These are phyloP conservation scores for Pascua sp. DNA, from an alignment of 1,284 basidiomycete genomes.

Conservation along the genomic window DNA sequence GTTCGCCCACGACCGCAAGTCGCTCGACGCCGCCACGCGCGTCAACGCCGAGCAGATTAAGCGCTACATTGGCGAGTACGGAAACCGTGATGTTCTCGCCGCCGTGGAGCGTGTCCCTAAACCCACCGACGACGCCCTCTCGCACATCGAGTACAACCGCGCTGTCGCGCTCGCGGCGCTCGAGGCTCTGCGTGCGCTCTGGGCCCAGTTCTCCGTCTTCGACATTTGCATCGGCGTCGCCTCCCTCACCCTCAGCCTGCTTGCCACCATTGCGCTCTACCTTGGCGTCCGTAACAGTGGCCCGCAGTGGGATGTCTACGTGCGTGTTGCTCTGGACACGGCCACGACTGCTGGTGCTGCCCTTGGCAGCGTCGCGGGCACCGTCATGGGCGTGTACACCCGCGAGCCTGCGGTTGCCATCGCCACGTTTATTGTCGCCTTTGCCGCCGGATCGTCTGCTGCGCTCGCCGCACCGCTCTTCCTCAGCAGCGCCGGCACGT, in stretches of 20 bases:
- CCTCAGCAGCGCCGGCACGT: constrained; percentile 3
- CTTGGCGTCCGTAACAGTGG: constrained; percentile 41
- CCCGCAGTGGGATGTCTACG: constrained; percentile 42
- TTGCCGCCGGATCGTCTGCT: constrained; percentile 36
- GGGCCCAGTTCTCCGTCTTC: constrained; percentile 87
- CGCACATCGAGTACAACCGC: constrained; percentile 26
- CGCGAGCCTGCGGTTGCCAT: constrained; percentile 55
- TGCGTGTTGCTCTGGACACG: constrained; percentile 40
- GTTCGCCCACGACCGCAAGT: constrained; percentile 55
- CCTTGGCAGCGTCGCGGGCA: constrained; percentile 31
- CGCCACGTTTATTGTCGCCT: constrained; percentile 20
- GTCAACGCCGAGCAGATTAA: constrained; percentile 76
- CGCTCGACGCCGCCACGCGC: constrained; percentile 62
- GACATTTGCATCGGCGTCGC: constrained; percentile 66
- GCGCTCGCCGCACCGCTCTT: constrained; percentile 29
- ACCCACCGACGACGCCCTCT: constrained; percentile 9
- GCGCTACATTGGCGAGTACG: constrained; percentile 73
- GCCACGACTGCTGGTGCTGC: constrained; percentile 23
- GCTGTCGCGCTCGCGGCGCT: constrained; percentile 65
- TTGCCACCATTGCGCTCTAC: constrained; percentile 45
- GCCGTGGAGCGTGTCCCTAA: background rate
- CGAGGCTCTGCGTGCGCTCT: constrained; percentile 71
- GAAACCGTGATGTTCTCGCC: constrained; percentile 65
- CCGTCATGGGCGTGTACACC: constrained; percentile 32
- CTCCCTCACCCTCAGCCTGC: constrained; percentile 48